Base-by-base conservation (phyloP, 1,139 yeast genomes). In the Meyerozyma smithsonii region DNA sequence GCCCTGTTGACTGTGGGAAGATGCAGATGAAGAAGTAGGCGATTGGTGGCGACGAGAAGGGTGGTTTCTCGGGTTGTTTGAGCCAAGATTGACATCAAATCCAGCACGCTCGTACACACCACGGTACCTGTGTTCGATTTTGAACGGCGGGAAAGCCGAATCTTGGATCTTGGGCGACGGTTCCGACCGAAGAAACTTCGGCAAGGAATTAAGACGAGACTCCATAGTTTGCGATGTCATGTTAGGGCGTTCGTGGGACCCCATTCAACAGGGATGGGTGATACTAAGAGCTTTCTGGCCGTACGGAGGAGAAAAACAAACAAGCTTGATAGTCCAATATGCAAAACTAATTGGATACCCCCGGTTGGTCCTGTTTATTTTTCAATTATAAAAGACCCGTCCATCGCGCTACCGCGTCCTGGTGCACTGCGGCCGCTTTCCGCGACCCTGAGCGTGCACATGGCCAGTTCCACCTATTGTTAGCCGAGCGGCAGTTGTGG, bases 31-130 rank as follows among this genome's bases (percentile, higher is more conserved):
- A 11, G 8, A 11, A 20, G 21, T 11, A 17, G 19, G 34, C 5
- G 34, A 18, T n/a, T 8, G 34, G 10, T 18, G 14, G 5, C 21
- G 21, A 8, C 15, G 7, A 15, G 5, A 17, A 6, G 6, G 33
- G 5, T 15, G 36, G 10, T 18, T 8, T 25, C 11, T 35, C 7
- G 26, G 8, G 18, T 45, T 53, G n/a, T 38, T 42, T n/a, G 44
- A 40, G 34, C 33, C 36, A 42, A 54, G 51, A 46, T 66, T 66
- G 25, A 77, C 76, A 35, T 79, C 84, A 48, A 80, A 80, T 0
- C 86, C 86, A 0, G 85, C 85, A 48, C 84, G 59, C 55, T 80
- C 85, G 47, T 79, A 73, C 4, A 79, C 85, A 1, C 84, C 81
- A 48, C 67, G 68, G 54, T 77, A 79, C 30, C 77, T 61, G 39